Base-by-base conservation (phyloP, 2,329 filamentous ascomycete species). In the Verticillium longisporum region DNA sequence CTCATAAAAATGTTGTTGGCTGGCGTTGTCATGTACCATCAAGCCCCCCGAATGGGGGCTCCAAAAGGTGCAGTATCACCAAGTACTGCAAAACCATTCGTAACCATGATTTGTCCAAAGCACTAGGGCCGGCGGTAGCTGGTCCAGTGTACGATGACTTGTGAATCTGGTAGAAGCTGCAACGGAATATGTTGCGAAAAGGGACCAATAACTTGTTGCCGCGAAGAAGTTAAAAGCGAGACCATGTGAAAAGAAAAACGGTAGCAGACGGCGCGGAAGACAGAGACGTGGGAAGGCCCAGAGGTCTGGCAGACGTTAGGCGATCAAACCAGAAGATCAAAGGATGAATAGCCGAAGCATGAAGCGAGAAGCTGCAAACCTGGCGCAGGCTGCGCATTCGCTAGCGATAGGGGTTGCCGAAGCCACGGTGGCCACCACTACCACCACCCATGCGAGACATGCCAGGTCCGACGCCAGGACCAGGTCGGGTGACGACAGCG, bases 401-500 rank as follows among this genome's bases (percentile, higher is more conserved):
- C 76, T 73, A 88, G 69, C 86, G 86, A 74, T 85, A 89, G 66
- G 78, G 73, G 67, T 78, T 78, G 66, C 78, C 80, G 71, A 83
- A 88, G 13, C 54, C 54, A 61, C 86, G 83, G 68, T 84, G 76
- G 61, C 80, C 82, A 59, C 84, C 82, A 64, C 81, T 82, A 61
- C 80, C 82, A 59, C 84, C 82, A 64, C 81, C 82, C 73, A 87
- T 79, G 38, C 83, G 86, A 60, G 76, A 71, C 68, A 90, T 82
- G 62, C 86, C 81, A 63, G 88, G 82, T 21, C 91, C 90, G 67
- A 87, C 84, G 34, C 91, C 90, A 66, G 93, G 92, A 53, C 93
- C 94, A 63, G 94, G 93, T 60, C 93, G 91, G 68, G 92, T 97
- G 59, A 90, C 85, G 67, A 92, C 87, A 56, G 91, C 92, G 41